Base-by-base conservation (phyloP, 768 basidiomycete genomes). In the Leccinum obscurum region DNA sequence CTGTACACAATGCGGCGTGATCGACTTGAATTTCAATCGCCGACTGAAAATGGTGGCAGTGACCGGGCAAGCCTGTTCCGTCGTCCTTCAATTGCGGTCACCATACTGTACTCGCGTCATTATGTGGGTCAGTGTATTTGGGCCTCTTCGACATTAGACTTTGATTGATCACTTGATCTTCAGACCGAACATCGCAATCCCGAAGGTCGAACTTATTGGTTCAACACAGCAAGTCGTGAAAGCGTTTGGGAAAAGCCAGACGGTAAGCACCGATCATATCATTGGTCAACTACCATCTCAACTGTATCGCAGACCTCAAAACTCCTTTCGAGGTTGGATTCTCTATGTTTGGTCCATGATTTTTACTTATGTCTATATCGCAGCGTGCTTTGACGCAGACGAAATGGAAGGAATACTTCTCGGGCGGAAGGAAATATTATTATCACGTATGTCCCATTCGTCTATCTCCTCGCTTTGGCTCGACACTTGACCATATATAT, bases 201-300 rank as follows among this genome's bases (percentile, higher is more conserved):
- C 2, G 96, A 97, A 70, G 95, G 95, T n/a, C 82, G 94, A n/a
- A 93, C 92, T 0, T 98, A 98, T 70, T 98, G 95, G 95, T 95
- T 94, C 76, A 95, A 97, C 71, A 87, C 92, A 0, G 82, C 80
- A 10, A 92, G 90, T 4, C 86, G 89, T 68, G 91, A 93, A 67
- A 96, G 94, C 70, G 93, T 95, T 55, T 98, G 95, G 96, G 95
- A 98, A 77, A 99, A 98, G 72, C 97, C 97, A 61, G 92, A 95
- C 73, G 92, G 91, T 91, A 66, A 66, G 82, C 68, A 54, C 55
- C 30, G 9, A 57, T 58, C 56, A 32, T 52, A 41, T 51, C 35
- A 54, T 20, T 51, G 37, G 53, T 17, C 17, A 17, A 56, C 53
- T 37, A 39, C 60, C 30, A 54, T 55, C 49, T 65, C n/a, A 64